These are phyloP conservation scores for Silene conica DNA, from an alignment of 148 eudicot genomes.

Conservation along the genomic window DNA sequence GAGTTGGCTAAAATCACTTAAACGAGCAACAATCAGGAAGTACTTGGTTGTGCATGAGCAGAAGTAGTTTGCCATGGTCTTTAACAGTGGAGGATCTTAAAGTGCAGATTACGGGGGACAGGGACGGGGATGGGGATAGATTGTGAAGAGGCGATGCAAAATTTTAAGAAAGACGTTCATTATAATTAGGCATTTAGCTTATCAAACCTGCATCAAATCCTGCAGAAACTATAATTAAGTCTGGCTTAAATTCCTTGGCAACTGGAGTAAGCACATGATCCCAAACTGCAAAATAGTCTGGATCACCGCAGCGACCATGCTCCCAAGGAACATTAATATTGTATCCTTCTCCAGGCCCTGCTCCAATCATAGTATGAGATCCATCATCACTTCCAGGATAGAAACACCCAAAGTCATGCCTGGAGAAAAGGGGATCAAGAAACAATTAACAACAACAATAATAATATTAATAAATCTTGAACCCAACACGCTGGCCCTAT, in stretches of 20 bases:
- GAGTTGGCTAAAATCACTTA: background rate
- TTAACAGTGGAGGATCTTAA: no score
- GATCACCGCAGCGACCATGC: slow-evolving; percentile 84
- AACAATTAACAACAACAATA: background rate
- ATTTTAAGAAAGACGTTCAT: background rate
- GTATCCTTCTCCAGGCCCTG: slow-evolving; percentile 77
- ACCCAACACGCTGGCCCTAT: background rate
- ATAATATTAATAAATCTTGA: background rate
- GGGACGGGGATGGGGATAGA: background rate
- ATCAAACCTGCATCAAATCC: slow-evolving; percentile 97
- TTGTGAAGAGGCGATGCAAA: background rate
- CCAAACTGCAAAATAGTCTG: slow-evolving; percentile 96
- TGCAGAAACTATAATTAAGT: slow-evolving; percentile 78
- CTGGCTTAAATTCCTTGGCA: slow-evolving; percentile 91
- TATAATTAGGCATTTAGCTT: background rate
- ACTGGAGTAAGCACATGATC: slow-evolving; percentile 81
- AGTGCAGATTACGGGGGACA: no score
- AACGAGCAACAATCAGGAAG: background rate
- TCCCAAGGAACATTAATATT: slow-evolving; percentile 99
- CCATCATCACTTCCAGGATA: slow-evolving; percentile 91
- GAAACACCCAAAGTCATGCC: slow-evolving; percentile 84
- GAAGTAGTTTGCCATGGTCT: background rate
- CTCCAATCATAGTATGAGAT: slow-evolving; percentile 82
- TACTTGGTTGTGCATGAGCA: background rate
- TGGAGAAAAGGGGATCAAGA: slow-evolving; percentile 25